Evolutionary conservation across 176 grass and related monocot species (phyloP).

Genomic region (Lolium rigidum): DNA sequence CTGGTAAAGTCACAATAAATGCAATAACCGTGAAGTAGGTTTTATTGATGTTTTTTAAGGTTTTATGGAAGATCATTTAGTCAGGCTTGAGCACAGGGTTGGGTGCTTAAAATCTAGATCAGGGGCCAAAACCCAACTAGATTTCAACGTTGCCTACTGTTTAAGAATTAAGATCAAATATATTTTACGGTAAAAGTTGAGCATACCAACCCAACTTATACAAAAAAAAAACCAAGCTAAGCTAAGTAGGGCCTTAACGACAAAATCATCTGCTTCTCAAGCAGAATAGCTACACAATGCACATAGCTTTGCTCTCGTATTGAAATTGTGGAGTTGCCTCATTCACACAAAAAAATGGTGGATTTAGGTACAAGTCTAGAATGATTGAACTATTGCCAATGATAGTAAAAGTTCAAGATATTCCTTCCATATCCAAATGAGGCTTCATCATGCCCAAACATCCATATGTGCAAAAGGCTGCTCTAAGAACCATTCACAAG

Average conservation of each 20-base stretch:
- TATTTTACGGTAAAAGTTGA: not conserved
- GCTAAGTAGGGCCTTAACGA: not conserved
- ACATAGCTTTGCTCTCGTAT: not conserved
- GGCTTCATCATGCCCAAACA: not conserved
- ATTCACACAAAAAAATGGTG: not conserved
- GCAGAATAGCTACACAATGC: not conserved
- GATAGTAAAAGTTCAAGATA: not conserved
- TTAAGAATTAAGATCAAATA: not conserved
- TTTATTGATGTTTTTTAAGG: not conserved
- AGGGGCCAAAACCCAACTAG: not conserved
- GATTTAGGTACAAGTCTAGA: not conserved
- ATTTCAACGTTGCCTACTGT: not conserved
- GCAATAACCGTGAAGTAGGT: not conserved
- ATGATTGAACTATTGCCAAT: too few species aligned
- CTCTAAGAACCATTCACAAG: not conserved
- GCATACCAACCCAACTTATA: not conserved
- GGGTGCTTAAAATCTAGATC: not conserved
- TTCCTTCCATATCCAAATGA: constrained; percentile 9
- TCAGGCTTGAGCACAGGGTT: not conserved
- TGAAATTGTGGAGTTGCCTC: not conserved
- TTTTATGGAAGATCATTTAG: not conserved
- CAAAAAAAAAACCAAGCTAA: not conserved
- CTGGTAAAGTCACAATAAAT: not conserved
- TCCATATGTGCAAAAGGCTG: not conserved
- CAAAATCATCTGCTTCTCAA: constrained; percentile 9